Evolutionary conservation across 2,329 filamentous ascomycete genomes (phyloP).

Genomic region (Chaetomiaceae sp.): DNA sequence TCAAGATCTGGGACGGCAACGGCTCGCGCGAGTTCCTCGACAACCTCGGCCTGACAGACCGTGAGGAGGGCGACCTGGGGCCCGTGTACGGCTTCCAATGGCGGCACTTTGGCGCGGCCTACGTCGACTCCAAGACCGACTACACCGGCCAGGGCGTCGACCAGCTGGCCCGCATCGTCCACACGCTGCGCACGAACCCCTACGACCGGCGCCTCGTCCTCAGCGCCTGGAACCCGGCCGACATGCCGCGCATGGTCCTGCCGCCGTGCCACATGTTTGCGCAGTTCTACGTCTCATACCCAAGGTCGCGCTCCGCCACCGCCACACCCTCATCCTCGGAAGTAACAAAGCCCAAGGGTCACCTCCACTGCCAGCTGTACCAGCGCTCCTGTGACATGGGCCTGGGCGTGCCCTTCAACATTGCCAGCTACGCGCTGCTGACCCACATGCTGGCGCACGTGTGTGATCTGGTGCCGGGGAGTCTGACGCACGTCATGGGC

Average conservation of each 20-base stretch:
- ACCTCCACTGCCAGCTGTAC: conserved; percentile 83
- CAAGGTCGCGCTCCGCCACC: conserved; percentile 32
- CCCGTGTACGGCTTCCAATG: conserved; percentile 99
- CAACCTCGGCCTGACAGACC: conserved; percentile 72
- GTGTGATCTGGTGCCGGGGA: conserved; percentile 78
- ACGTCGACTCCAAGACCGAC: conserved; percentile 71
- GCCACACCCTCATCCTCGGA: conserved; percentile 9
- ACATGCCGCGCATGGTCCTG: conserved; percentile 81
- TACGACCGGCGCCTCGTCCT: conserved; percentile 89
- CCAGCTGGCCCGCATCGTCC: conserved; percentile 84
- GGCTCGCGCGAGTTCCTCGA: conserved; percentile 88
- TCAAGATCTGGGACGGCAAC: conserved; percentile 99
- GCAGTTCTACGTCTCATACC: conserved; percentile 87
- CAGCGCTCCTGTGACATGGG: conserved; percentile 97
- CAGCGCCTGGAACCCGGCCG: conserved; percentile 87
- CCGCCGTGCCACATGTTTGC: conserved; percentile 98
- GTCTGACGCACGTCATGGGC: conserved; percentile 91
- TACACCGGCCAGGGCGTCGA: conserved; percentile 89
- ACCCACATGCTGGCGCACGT: conserved; percentile 94
- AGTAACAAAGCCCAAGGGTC: conserved; percentile 50
- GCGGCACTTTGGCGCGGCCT: conserved; percentile 94
- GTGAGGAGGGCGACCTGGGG: conserved; percentile 82
- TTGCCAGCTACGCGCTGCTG: conserved; percentile 86
- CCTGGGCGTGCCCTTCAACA: conserved; percentile 95
- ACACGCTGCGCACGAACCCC: conserved; percentile 76